Base-by-base conservation (phyloP, 1,284 basidiomycete species). In the Chalciporus sp. region DNA sequence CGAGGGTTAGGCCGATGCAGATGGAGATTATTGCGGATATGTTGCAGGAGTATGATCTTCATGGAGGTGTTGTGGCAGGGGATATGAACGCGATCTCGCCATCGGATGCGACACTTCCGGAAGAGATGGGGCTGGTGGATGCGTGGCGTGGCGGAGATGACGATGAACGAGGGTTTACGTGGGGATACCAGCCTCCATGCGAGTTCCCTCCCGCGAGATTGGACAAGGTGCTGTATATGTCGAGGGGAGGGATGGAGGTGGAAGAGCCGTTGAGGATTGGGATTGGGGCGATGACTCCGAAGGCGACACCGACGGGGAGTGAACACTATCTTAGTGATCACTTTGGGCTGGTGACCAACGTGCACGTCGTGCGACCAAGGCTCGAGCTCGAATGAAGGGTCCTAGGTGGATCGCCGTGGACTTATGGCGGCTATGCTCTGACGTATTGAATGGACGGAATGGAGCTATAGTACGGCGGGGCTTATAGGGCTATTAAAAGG, bases 31-130 rank as follows among this genome's bases (percentile, higher is more conserved):
- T 84, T 47, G 74, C 78, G 9, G 69, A 74, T 28, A 65, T 80
- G 62, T 60, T 87, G 59, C 75, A 73, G 57, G 74, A 76, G 47
- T 60, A 72, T 16, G 74, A 72, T 0, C 64, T 84, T 12, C 64
- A 74, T 26, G 85, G 81, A 0, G 88, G 85, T 0, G 57, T 90
- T 2, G 77, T 88, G 39, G 78, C 76, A 0, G 87, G 87, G 1
- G 87, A 89, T 60, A 86, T 89, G 84, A 89, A 89, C 59, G 75
- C 82, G 42, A 82, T 88, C 50, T 71, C 69, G 12, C 60, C 70
- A 1, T 66, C 69, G 16, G 86, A 88, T 53, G 57, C 58, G 43
- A 57, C 52, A 23, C 68, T 82, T 29, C 74, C 78, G 14, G 67
- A 62, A 35, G 66, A 74, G 5, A 71, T 78, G 0, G 80, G 80